Base-by-base conservation (phyloP, 1,284 basidiomycete genomes). In the Apiotrichum domesticum region DNA sequence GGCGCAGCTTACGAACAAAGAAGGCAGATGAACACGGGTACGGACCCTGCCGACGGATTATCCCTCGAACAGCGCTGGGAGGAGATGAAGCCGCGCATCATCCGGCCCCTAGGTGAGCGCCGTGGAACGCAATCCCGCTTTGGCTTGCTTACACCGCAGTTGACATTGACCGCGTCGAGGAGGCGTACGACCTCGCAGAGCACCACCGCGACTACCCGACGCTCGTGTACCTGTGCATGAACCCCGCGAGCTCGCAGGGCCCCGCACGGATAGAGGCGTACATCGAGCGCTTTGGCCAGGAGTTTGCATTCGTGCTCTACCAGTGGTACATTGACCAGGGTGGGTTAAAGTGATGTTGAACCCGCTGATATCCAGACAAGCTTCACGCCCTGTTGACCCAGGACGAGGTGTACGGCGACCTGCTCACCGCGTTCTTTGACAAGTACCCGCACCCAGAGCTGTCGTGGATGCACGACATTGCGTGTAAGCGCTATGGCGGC, bases 401-500 rank as follows among this genome's bases (percentile, higher is more conserved):
- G 65, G 84, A 87, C 56, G 80, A 83, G 43, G 76, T 79, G 13
- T 84, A 87, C 61, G 77, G 78, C 33, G 73, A 73, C 0, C 84
- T 90, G 51, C 79, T 98, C 58, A 87, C 88, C 63, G 80, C 79
- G 41, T 94, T 88, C 76, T 88, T 98, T 68, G 76, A 79, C 3
- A 77, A 82, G 49, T 79, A 84, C 54, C 81, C 82, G 0, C 81
- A 87, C 66, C 80, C 84, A 11, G 77, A 83, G 14, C 82, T 93
- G 48, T 87, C 88, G 0, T 98, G 95, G 96, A 80, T 98, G 45
- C 88, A 98, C 72, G 86, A 96, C 73, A 77, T 98, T 45, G 85
- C 84, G 0, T 85, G 87, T 59, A 79, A 79, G 21, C 80, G 84
- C 41, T 90, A 85, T 70, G 82, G 80, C 7, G 75, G 78, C 3